Evolutionary conservation across 108 stramenopile species (phyloP).

Genomic region (Nannochloropsis oceanica): DNA sequence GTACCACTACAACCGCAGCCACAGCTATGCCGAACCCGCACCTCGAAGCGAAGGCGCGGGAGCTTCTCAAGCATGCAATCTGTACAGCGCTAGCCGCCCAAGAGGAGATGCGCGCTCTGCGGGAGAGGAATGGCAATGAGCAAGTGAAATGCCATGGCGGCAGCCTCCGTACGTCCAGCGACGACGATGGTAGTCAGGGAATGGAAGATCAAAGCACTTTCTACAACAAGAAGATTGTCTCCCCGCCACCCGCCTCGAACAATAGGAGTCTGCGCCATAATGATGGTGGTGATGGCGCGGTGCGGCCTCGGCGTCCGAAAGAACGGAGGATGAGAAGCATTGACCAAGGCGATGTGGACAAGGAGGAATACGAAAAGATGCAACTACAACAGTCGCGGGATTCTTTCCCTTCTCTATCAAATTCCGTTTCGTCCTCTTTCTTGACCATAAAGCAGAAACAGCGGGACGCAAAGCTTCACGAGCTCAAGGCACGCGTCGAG

Average conservation of each 20-base stretch:
- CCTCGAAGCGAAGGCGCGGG: not conserved
- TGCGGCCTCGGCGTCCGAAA: too few species aligned
- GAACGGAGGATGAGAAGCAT: not conserved
- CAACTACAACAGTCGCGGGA: not conserved
- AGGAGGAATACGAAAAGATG: not conserved
- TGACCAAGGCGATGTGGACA: not conserved
- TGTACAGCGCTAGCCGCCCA: not conserved
- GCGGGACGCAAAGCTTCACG: not conserved
- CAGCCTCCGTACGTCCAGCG: not conserved
- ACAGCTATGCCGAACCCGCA: too few species aligned
- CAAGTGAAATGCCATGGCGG: not conserved
- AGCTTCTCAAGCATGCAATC: not conserved
- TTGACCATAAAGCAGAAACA: not conserved
- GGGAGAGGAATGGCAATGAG: not conserved
- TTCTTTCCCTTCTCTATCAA: too few species aligned
- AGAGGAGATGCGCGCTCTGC: not conserved
- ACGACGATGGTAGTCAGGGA: not conserved
- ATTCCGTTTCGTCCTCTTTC: not conserved
- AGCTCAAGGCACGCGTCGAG: not conserved
- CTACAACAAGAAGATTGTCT: not conserved
- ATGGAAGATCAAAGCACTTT: not conserved
- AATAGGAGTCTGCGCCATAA: not conserved
- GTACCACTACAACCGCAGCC: too few species aligned
- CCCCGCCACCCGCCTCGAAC: not conserved
- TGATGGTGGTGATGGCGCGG: too few species aligned